Conservation (phyloP, 306 rosid genomes). For the Vigna hirtella region DNA sequence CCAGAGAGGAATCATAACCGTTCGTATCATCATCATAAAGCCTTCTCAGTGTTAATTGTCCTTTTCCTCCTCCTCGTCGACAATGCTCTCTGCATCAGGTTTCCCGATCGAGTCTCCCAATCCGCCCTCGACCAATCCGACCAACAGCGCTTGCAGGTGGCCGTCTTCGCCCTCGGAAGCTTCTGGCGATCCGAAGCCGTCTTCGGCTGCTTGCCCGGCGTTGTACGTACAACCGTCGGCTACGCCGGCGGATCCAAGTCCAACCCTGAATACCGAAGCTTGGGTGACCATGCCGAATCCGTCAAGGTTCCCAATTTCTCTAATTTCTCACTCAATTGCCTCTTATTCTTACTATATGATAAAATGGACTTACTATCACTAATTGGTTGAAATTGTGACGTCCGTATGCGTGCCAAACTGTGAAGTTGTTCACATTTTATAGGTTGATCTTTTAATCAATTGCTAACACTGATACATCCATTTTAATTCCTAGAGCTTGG, state of each 20-base stretch:
- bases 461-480: background rate
- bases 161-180: slow-evolving; percentile 88
- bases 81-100: slow-evolving; percentile 56
- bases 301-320: slow-evolving; percentile 64
- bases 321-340: background rate
- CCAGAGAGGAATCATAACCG: slow-evolving; percentile 31
- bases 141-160: slow-evolving; percentile 54
- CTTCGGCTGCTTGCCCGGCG: slow-evolving; percentile 90
- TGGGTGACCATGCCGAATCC: slow-evolving; percentile 86
- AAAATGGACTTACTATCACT: background rate
- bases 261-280: slow-evolving; percentile 85
- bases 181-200: slow-evolving; percentile 98
- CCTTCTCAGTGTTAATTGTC: slow-evolving; percentile 34
- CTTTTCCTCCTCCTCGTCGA: slow-evolving; percentile 38
- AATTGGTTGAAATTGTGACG: background rate
- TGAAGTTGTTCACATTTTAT: background rate
- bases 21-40: background rate
- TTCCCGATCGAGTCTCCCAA: slow-evolving; percentile 67
- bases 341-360: background rate
- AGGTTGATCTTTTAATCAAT: too few species aligned
- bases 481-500: background rate
- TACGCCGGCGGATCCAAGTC: slow-evolving; percentile 87
- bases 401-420: background rate
- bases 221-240: slow-evolving; percentile 78
- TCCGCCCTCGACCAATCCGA: slow-evolving; percentile 45